Percentiles rank a stretch among this genome's conserved stretches.
Evolutionary conservation across 345 rosid species (phyloP).

Genomic region (Bruguiera parviflora): DNA sequence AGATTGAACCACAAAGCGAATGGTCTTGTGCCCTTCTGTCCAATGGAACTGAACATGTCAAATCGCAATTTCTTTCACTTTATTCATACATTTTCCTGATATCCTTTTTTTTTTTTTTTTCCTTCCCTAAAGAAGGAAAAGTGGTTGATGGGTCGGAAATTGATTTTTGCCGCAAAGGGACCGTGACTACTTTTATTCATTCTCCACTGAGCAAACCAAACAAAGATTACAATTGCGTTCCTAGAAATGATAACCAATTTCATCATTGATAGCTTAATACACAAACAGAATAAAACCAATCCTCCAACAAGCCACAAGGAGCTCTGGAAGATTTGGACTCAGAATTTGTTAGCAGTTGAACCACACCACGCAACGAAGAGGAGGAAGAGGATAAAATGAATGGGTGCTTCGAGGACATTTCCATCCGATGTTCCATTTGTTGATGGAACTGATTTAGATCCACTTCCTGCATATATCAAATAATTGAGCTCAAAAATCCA

Average conservation of each 20-base stretch:
- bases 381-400: constrained; percentile 24
- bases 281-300: background rate
- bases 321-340: constrained; percentile 19
- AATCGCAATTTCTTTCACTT: too few species aligned
- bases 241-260: background rate
- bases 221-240: constrained; percentile 13
- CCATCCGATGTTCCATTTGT: constrained; percentile 42
- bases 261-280: constrained; percentile 1
- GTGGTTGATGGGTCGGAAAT: background rate
- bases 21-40: too few species aligned
- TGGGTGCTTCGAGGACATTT: constrained; percentile 24
- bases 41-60: too few species aligned
- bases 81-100: too few species aligned
- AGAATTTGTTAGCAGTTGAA: constrained; percentile 27
- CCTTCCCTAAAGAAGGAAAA: background rate
- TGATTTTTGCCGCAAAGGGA: background rate
- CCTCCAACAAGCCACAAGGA: background rate
- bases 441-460: constrained; percentile 49
- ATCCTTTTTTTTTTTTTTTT: background rate
- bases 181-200: background rate
- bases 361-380: constrained; percentile 29
- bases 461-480: constrained; percentile 19
- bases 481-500: background rate
- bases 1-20: too few species aligned
- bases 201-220: constrained; percentile 11